Percentiles rank a stretch among this genome's conserved stretches.
Evolutionary conservation across 179 eudicot species (phyloP).

Genomic region (Nepenthes alata): DNA sequence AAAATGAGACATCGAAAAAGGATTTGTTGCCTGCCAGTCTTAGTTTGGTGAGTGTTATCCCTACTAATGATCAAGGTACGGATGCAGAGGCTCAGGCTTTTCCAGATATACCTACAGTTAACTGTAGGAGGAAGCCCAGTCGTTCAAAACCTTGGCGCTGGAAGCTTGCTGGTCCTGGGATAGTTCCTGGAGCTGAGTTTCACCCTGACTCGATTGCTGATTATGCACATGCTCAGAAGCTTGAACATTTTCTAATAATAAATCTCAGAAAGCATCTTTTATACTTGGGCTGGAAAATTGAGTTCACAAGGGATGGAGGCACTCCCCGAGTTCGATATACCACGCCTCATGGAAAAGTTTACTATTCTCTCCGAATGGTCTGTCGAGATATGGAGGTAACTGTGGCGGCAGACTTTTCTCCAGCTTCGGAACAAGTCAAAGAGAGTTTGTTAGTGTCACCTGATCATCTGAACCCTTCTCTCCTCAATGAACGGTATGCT

Average conservation of each 20-base stretch:
- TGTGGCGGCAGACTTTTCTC: neutral
- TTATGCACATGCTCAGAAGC: constrained; percentile 7
- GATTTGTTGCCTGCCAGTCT: constrained; percentile 1
- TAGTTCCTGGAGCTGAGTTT: constrained; percentile 24
- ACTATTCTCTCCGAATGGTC: constrained; percentile 20
- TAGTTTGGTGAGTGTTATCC: constrained; percentile 3
- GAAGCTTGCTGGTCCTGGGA: constrained; percentile 15
- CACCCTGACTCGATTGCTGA: constrained; percentile 35
- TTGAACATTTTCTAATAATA: neutral
- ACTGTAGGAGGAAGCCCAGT: neutral
- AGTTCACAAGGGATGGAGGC: constrained; percentile 3
- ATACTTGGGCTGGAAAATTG: constrained; percentile 54
- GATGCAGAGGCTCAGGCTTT: constrained; percentile 13
- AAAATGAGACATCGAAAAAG: neutral
- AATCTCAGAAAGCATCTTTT: constrained; percentile 36
- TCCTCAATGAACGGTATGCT: neutral
- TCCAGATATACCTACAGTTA: constrained; percentile 2
- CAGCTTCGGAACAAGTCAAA: neutral
- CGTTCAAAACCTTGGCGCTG: neutral
- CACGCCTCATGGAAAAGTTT: constrained; percentile 38
- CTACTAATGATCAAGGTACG: constrained; percentile 5
- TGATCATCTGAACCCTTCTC: constrained; percentile 1
- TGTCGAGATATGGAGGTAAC: constrained; percentile 7
- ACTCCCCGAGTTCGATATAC: constrained; percentile 23
- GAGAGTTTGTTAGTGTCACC: constrained; percentile 1